Conservation (phyloP, 768 basidiomycete species). For the Lactarius akahatsu region DNA sequence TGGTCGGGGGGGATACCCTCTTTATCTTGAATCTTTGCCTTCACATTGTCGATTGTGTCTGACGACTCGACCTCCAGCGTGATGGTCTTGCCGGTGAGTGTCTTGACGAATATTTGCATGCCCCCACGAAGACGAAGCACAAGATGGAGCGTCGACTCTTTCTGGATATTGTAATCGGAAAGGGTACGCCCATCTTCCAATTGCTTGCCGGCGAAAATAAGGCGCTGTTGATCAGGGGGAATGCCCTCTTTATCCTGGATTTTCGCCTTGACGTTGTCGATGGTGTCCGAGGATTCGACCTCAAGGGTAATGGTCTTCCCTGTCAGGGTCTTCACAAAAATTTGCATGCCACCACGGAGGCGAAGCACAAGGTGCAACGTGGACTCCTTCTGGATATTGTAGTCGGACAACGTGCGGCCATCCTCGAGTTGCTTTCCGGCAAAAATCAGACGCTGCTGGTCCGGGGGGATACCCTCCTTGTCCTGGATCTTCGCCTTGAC, state of each 20-base stretch:
- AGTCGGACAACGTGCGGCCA: conserved; percentile 84
- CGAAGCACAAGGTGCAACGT: conserved; percentile 89
- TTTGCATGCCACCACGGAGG: conserved; percentile 90
- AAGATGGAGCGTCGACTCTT: conserved; percentile 80
- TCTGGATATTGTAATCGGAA: conserved; percentile 90
- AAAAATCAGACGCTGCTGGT: conserved; percentile 95
- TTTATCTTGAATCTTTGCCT: conserved; percentile 79
- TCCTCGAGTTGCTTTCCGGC: conserved; percentile 96
- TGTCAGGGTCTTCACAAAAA: conserved; percentile 79
- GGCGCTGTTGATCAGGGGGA: conserved; percentile 84
- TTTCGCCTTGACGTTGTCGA: conserved; percentile 87
- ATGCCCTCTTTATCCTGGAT: conserved; percentile 94
- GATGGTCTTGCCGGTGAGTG: conserved; percentile 87
- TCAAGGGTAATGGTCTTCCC: conserved; percentile 93
- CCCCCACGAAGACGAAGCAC: conserved; percentile 87
- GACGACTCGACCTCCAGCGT: conserved; percentile 92
- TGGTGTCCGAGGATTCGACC: conserved; percentile 84
- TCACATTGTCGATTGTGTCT: conserved; percentile 91
- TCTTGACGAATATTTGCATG: conserved; percentile 92
- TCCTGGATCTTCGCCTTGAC: conserved; percentile 85
- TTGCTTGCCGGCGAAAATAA: conserved; percentile 93
- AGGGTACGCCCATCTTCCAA: conserved; percentile 88
- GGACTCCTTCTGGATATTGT: conserved; percentile 95
- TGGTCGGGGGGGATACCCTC: conserved; percentile 85
- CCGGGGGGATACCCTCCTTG: conserved; percentile 84